Conservation (phyloP, 129 eudicot genomes). For the Oenanthe sinensis region DNA sequence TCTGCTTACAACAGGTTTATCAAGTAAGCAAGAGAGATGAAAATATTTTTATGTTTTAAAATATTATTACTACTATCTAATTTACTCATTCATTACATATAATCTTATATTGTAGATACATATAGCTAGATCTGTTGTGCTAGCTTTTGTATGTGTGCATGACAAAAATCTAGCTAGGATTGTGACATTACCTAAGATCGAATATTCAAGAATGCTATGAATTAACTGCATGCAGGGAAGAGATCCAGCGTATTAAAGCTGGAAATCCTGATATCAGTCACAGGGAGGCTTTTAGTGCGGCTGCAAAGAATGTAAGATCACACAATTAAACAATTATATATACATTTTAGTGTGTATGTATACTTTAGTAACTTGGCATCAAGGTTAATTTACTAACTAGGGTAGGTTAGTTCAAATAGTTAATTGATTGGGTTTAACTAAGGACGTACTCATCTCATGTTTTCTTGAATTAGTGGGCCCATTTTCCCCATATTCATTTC, state of each 20-base stretch:
- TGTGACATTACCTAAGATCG: constrained; percentile 1
- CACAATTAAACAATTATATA: constrained; percentile 17
- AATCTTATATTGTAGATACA: neutral
- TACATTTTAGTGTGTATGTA: neutral
- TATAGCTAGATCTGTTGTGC: too few species aligned
- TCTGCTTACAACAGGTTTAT: constrained; percentile 99
- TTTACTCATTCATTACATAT: neutral
- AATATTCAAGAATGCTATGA: constrained; percentile 3
- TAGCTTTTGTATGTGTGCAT: neutral
- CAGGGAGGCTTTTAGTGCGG: constrained; percentile 99
- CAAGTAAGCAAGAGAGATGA: constrained; percentile 49
- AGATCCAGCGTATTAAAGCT: constrained; percentile 99
- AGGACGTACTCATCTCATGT: neutral
- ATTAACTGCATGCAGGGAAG: constrained; percentile 78
- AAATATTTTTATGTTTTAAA: neutral
- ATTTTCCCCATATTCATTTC: constrained; percentile 98
- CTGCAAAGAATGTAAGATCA: constrained; percentile 94
- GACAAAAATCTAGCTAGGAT: neutral
- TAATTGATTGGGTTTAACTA: neutral
- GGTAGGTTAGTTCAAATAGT: constrained; percentile 3
- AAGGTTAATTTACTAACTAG: neutral
- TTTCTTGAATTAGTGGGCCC: constrained; percentile 81
- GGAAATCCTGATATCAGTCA: constrained; percentile 99
- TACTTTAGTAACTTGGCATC: neutral
- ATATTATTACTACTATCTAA: neutral